A percentile compares a stretch with the other conserved stretches of the same genome.
phyloP scores from a whole-genome alignment of 140 eudicot genomes.

The Flaveria floridana region DNA sequence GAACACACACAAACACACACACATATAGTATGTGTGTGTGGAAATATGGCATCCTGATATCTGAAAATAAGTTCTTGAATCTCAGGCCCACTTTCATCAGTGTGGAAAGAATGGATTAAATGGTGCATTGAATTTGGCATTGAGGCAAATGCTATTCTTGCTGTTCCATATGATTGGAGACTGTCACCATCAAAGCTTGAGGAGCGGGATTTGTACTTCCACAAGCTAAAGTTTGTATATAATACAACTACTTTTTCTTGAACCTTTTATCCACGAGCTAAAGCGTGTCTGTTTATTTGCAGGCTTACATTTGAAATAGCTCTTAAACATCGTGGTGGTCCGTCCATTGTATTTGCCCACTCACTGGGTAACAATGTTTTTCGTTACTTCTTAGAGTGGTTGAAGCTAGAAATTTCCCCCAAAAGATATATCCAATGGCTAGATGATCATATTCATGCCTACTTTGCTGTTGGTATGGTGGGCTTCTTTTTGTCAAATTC shows the following conservation, averaged over 20 bases:
- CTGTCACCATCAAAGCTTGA: constrained; percentile 81
- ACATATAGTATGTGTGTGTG: neutral
- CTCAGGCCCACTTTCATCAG: constrained; percentile 95
- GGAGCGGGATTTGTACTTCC: constrained; percentile 88
- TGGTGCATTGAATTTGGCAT: constrained; percentile 98
- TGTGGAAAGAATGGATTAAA: constrained; percentile 98
- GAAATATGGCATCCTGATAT: constrained; percentile 4
- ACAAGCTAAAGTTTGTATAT: constrained; percentile 78
- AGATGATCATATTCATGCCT: constrained; percentile 94
- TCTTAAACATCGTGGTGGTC: constrained; percentile 93
- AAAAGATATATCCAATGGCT: constrained; percentile 73
- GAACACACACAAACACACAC: neutral
- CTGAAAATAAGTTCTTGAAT: constrained; percentile 16
- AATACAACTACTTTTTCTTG: neutral
- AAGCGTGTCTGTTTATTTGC: constrained; percentile 35
- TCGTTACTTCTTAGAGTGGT: constrained; percentile 96
- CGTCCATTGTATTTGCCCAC: constrained; percentile 92
- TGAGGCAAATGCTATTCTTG: constrained; percentile 91
- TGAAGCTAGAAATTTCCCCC: constrained; percentile 93
- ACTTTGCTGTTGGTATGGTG: constrained; percentile 83
- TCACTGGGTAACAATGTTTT: constrained; percentile 94
- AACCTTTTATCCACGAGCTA: neutral
- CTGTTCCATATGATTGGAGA: constrained; percentile 94
- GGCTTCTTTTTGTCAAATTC: constrained; percentile 14
- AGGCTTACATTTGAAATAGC: constrained; percentile 92